Conservation (phyloP, 228 moss, liverwort and hornwort genomes). For the Sphagnum fallax region DNA sequence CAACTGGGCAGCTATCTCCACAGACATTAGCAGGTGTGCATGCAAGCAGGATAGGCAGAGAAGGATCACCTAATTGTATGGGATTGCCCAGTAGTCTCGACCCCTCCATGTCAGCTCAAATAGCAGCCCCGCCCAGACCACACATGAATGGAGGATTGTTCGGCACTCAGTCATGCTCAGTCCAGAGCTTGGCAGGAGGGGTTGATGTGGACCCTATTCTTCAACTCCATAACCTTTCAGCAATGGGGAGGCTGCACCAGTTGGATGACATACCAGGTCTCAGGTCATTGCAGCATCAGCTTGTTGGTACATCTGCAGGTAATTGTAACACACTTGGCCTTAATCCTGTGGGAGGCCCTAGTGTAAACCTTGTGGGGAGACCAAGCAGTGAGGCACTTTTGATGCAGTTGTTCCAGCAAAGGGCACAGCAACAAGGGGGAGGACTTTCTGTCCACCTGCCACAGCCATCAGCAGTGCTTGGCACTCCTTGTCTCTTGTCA, state of each 20-base stretch:
- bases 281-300: constrained; percentile 47
- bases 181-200: constrained; percentile 34
- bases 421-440: constrained; percentile 23
- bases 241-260: constrained; percentile 19
- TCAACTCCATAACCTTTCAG: constrained; percentile 42
- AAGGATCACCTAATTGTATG: constrained; percentile 38
- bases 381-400: constrained; percentile 30
- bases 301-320: neutral
- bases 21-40: constrained; percentile 47
- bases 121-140: constrained; percentile 21
- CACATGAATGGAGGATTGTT: constrained; percentile 33
- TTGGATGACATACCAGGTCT: constrained; percentile 39
- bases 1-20: constrained; percentile 33
- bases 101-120: constrained; percentile 28
- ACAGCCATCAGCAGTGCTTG: constrained; percentile 28
- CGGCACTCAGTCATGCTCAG: constrained; percentile 4
- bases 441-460: constrained; percentile 22
- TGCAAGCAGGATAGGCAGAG: constrained; percentile 31
- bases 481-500: constrained; percentile 27
- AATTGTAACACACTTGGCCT: constrained; percentile 33
- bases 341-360: constrained; percentile 26
- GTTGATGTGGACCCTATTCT: constrained; percentile 45
- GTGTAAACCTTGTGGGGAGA: constrained; percentile 24
- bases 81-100: constrained; percentile 39
- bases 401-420: constrained; percentile 40